Base-by-base conservation (phyloP, 257 asterid species). In the Capsicum pubescens region DNA sequence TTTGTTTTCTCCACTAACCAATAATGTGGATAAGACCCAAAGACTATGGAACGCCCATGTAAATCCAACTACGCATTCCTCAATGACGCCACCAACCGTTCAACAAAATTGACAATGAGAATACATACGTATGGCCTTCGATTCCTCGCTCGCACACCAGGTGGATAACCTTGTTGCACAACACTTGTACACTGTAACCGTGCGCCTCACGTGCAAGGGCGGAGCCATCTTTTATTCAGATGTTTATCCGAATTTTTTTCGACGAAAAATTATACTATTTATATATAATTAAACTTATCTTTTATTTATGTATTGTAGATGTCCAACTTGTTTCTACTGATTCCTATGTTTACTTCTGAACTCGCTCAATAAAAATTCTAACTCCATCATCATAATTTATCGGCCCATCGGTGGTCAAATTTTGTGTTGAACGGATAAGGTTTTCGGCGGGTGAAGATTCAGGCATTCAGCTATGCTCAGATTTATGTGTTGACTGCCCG, bases 381-480 rank as follows among this genome's bases (percentile, higher is more conserved):
- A 26, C 1, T 26, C 32, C 32, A 2, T 26, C 32, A 26, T 26
- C 0, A 26, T 26, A 26, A 26, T 26, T 26, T 26, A 26, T 26
- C 32, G 32, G 32, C 32, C 32, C 32, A 26, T 26, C 32, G 81
- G 81, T 54, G 81, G 64, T 77, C 81, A 54, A 54, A 77, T 14
- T 32, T 66, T 77, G 10, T 54, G 81, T 14, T 26, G 1, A n/a
- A 17, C 39, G 26, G 39, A 71, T 39, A 16, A 39, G 54, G 54
- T 13, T 66, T 32, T 32, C 72, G 72, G 72, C 17, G 72, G 48
- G 9, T 48, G 48, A 48, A 35, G 9, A 64, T 64, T 26, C 71
- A 64, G 3, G 71, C 32, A 26, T 26, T 26, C 32, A 26, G 32
- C 71, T 64, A 36, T 4, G 46, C 9, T 32, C 35, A 64, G 10